Percentiles rank a stretch among this genome's conserved stretches.
Conservation (phyloP, 2,329 filamentous ascomycete genomes). For the Colletotrichum lindemuthianum region DNA sequence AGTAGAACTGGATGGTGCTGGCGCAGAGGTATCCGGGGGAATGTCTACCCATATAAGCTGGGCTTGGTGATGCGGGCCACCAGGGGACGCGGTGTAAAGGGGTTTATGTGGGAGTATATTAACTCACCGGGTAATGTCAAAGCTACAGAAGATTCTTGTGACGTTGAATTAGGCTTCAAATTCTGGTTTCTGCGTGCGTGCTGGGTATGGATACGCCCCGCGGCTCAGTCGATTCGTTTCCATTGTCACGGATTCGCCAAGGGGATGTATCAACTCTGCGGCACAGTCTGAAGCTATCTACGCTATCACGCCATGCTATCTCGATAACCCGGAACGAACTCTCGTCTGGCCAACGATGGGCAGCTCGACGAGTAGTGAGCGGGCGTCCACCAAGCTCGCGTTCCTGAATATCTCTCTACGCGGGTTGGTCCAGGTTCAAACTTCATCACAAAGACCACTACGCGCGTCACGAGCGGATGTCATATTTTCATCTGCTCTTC, state of each 20-base stretch:
- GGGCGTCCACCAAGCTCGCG: neutral
- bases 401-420: slow-evolving; percentile 3
- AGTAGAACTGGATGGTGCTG: slow-evolving; percentile 45
- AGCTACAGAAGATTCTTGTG: neutral
- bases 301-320: slow-evolving; percentile 21
- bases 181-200: neutral
- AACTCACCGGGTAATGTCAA: no score
- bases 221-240: neutral
- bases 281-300: slow-evolving; percentile 19
- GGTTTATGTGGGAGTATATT: neutral
- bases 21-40: slow-evolving; percentile 42
- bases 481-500: neutral
- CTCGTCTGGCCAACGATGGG: no score
- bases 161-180: slow-evolving; percentile 29
- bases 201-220: slow-evolving; percentile 5
- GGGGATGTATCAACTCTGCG: slow-evolving; percentile 1
- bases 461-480: slow-evolving; percentile 3
- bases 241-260: slow-evolving; percentile 3
- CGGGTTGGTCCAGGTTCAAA: neutral
- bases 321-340: neutral
- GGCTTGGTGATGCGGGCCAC: neutral
- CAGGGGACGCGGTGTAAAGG: neutral
- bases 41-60: slow-evolving; percentile 42
- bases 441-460: neutral
- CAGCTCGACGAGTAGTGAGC: no score